A percentile compares a stretch with the other conserved stretches of the same genome.
Conservation (phyloP, 2,329 filamentous ascomycete genomes). For the Phialemonium atrogriseum region DNA sequence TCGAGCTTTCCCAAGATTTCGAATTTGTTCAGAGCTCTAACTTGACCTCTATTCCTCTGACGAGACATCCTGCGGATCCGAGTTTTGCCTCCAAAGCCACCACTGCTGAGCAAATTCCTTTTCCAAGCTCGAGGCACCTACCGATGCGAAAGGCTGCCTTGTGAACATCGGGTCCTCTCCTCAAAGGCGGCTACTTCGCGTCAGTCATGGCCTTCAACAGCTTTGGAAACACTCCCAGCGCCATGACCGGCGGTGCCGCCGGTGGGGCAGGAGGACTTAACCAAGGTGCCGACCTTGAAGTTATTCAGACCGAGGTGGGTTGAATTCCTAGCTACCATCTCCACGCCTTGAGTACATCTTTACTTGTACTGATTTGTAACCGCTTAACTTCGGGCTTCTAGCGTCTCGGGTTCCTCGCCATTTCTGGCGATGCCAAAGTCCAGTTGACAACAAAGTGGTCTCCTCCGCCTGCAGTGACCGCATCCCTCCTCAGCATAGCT, state of each 20-base stretch:
- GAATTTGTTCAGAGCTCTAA: too few species aligned
- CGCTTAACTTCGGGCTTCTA: constrained; percentile 12
- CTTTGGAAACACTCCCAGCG: constrained; percentile 41
- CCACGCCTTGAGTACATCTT: constrained; percentile 3
- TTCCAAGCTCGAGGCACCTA: constrained; percentile 4
- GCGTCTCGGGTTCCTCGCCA: constrained; percentile 73
- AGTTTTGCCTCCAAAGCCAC: background rate
- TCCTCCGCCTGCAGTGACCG: constrained; percentile 62
- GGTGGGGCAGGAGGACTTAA: constrained; percentile 27
- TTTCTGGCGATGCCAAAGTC: constrained; percentile 75
- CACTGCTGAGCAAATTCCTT: background rate
- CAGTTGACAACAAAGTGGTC: constrained; percentile 76
- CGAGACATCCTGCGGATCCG: constrained; percentile 10
- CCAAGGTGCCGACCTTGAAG: constrained; percentile 59
- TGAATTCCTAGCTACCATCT: background rate
- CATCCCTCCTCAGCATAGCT: constrained; percentile 78
- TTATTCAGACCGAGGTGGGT: constrained; percentile 74
- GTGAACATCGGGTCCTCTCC: constrained; percentile 22
- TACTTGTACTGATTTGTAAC: constrained; percentile 9
- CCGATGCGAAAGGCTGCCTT: constrained; percentile 15
- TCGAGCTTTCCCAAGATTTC: too few species aligned
- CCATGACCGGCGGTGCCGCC: constrained; percentile 30
- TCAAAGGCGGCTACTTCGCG: constrained; percentile 25
- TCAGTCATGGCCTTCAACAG: constrained; percentile 58
- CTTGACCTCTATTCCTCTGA: constrained; percentile 1